Base-by-base conservation (phyloP, 352 stramenopile species). In the Globisporangium middletonii region DNA sequence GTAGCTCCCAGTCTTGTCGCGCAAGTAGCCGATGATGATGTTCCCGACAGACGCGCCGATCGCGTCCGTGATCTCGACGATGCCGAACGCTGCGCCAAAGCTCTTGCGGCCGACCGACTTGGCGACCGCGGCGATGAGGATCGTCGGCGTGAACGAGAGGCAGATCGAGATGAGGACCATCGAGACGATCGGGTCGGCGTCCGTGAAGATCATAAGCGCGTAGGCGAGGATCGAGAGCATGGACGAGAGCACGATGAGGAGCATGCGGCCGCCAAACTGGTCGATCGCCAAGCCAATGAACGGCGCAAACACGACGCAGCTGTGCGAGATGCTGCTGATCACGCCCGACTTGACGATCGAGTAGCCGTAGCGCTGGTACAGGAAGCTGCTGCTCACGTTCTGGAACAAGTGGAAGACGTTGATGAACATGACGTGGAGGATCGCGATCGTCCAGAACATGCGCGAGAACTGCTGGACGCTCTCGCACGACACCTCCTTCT, bases 351-450 rank as follows among this genome's bases (percentile, higher is more conserved):
- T 86, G 48, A 96, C 82, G 28, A 92, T 72, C 15, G 82, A 94
- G 50, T 86, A 94, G 52, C 85, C 69, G 60, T 95, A 95, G 2
- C 77, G 79, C 65, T 95, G 77, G 59, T 79, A 89, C n/a, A 97
- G 55, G 41, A 83, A 96, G 56, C 83, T 91, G 55, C 80, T 88
- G 56, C 77, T 90, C 50, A 96, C 87, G 65, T 96, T 97, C 63
- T 95, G 84, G 69, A 97, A 97, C 30, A 97, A 67, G 55, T 97
- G 89, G 64, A 96, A 97, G 8, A 95, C 83, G 50, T 93, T 92
- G 56, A 96, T 86, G 57, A 96, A 95, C 58, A 91, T 78, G 0
- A 94, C 85, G 71, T 97, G 86, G 9, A 95, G 69, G 23, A 92
- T 54, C 43, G 81, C 74, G 28, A 97, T 75, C 50, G 84, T 71